Evolutionary conservation across 2,329 filamentous ascomycete genomes (phyloP).

Genomic region (Arthrobotrys conoides): DNA sequence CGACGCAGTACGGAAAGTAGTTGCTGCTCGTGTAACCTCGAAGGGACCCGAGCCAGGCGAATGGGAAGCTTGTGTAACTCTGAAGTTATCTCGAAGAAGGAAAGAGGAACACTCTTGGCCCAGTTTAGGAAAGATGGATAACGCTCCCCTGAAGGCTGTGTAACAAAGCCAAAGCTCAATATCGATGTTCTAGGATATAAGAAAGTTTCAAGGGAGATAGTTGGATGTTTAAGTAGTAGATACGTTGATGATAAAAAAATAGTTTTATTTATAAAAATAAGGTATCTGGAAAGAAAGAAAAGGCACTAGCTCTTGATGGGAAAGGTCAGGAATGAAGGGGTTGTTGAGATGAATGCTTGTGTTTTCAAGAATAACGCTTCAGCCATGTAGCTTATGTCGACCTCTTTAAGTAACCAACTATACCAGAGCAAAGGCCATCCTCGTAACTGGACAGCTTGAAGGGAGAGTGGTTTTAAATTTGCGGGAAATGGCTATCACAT

Average conservation of each 20-base stretch:
- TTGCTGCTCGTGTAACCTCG: neutral
- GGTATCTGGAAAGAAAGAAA: neutral
- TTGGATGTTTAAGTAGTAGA: conserved; percentile 11
- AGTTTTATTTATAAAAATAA: conserved; percentile 19
- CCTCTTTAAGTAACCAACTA: conserved; percentile 29
- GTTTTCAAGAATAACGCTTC: conserved; percentile 23
- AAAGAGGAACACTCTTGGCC: conserved; percentile 3
- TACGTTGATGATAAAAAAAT: neutral
- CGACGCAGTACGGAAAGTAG: neutral
- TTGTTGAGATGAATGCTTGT: conserved; percentile 36
- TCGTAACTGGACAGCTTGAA: neutral
- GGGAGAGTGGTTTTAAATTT: conserved; percentile 23
- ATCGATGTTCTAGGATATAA: neutral
- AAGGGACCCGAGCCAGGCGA: neutral
- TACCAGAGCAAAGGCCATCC: neutral
- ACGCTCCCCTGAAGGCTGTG: neutral
- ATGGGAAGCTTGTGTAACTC: conserved; percentile 10
- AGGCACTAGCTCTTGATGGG: neutral
- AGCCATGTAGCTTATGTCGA: conserved; percentile 19
- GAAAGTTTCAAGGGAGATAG: conserved; percentile 1
- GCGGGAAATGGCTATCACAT: conserved; percentile 27
- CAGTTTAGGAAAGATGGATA: conserved; percentile 18
- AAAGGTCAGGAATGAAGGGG: conserved; percentile 33
- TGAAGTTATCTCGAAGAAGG: conserved; percentile 1
- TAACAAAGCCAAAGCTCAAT: conserved; percentile 3